Evolutionary conservation across 352 stramenopile genomes (phyloP).

Genomic region (Pythium brachiatum): DNA sequence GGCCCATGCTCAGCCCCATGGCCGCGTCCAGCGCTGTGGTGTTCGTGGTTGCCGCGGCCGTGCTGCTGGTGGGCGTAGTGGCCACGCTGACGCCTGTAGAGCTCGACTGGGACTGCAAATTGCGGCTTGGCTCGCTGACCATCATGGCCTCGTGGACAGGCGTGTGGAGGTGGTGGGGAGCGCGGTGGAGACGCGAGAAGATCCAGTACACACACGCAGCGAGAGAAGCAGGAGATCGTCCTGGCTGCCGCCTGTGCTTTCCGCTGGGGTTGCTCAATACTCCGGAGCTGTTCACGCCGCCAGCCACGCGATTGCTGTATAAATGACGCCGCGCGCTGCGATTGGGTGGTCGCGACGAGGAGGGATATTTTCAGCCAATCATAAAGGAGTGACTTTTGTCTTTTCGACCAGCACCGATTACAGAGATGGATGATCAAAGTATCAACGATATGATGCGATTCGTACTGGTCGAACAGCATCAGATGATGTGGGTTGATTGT

Average conservation of each 20-base stretch:
- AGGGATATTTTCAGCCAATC: constrained; percentile 35
- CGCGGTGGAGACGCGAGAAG: not conserved
- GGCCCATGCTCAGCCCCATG: not conserved
- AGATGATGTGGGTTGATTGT: not conserved
- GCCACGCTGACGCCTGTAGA: not conserved
- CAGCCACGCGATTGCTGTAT: constrained; percentile 23
- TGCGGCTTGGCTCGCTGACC: constrained; percentile 37
- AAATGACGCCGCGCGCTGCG: constrained; percentile 10
- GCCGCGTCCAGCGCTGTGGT: not conserved
- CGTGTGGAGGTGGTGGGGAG: not conserved
- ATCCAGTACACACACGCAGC: not conserved
- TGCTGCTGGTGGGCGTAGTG: not conserved
- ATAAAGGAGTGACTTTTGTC: not conserved
- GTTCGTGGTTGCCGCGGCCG: constrained; percentile 3
- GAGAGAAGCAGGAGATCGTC: not conserved
- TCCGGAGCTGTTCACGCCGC: constrained; percentile 13
- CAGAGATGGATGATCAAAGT: not conserved
- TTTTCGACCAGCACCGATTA: constrained; percentile 28
- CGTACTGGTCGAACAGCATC: constrained; percentile 19
- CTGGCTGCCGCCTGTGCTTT: not conserved
- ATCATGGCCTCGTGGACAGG: constrained; percentile 27
- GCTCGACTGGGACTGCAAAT: constrained; percentile 2
- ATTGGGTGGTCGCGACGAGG: constrained; percentile 37
- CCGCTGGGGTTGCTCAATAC: not conserved
- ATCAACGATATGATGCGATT: not conserved